These are phyloP conservation scores for Pilatotrama ljubarskyi DNA, from an alignment of 768 basidiomycete genomes.

Conservation along the genomic window DNA sequence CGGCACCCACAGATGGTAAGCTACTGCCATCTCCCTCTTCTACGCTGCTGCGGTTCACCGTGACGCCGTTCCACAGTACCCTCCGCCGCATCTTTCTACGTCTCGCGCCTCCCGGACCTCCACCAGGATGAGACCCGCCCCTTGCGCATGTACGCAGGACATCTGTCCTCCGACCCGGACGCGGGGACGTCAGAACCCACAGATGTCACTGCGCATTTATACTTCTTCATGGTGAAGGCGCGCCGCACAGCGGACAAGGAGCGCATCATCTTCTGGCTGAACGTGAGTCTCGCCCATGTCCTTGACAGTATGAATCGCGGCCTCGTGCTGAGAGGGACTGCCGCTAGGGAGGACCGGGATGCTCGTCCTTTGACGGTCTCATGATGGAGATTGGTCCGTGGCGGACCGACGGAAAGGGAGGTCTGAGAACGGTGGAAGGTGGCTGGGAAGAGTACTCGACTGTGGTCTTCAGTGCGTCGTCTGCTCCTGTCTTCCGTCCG, in stretches of 20 bases:
- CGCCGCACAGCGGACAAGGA: slow-evolving; percentile 87
- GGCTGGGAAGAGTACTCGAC: slow-evolving; percentile 98
- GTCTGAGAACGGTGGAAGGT: slow-evolving; percentile 73
- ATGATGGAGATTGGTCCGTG: slow-evolving; percentile 99
- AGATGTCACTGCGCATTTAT: slow-evolving; percentile 77
- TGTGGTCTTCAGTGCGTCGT: slow-evolving; percentile 81
- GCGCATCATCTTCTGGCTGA: slow-evolving; percentile 95
- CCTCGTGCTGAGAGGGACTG: background rate
- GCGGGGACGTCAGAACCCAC: slow-evolving; percentile 47
- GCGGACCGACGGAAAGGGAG: slow-evolving; percentile 70
- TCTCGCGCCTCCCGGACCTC: slow-evolving; percentile 72
- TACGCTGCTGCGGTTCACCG: background rate
- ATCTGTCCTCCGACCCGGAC: slow-evolving; percentile 78
- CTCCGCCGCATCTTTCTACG: slow-evolving; percentile 83
- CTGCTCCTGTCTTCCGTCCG: background rate
- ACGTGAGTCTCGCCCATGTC: slow-evolving; percentile 55
- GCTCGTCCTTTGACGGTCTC: slow-evolving; percentile 94
- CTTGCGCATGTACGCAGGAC: slow-evolving; percentile 82
- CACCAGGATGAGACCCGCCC: slow-evolving; percentile 70
- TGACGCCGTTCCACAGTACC: slow-evolving; percentile 48
- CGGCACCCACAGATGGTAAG: slow-evolving; percentile 33
- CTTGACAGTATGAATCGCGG: background rate
- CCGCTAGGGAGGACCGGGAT: slow-evolving; percentile 90
- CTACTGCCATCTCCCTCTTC: no score
- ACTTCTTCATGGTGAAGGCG: slow-evolving; percentile 89